These are phyloP conservation scores for Phialophora verrucosa DNA, from an alignment of 2,329 filamentous ascomycete genomes.

Conservation along the genomic window DNA sequence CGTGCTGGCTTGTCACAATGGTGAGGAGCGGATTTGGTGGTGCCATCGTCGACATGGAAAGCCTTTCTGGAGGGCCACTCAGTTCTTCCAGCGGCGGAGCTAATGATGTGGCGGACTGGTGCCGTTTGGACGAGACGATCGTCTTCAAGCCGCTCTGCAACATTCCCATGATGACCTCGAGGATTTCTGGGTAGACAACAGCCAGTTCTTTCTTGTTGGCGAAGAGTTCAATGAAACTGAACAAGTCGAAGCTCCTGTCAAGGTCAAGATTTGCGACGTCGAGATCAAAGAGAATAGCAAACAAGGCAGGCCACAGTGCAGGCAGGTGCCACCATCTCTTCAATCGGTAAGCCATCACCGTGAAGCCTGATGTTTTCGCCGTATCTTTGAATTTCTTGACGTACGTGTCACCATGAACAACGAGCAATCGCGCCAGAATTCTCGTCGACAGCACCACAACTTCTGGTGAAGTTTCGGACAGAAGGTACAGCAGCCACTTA, in stretches of 20 bases:
- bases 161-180: constrained; percentile 84
- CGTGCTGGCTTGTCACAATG: constrained; percentile 58
- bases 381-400: constrained; percentile 77
- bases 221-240: constrained; percentile 76
- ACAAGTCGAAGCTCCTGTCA: constrained; percentile 74
- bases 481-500: constrained; percentile 92
- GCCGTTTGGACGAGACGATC: constrained; percentile 64
- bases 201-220: constrained; percentile 60
- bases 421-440: constrained; percentile 81
- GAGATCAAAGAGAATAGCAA: constrained; percentile 84
- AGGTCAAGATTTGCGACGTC: constrained; percentile 78
- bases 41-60: constrained; percentile 41
- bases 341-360: constrained; percentile 79
- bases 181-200: constrained; percentile 75
- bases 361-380: constrained; percentile 81
- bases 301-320: constrained; percentile 83
- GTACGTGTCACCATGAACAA: constrained; percentile 81
- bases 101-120: constrained; percentile 27
- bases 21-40: constrained; percentile 38
- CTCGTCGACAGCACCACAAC: constrained; percentile 80
- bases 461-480: constrained; percentile 83
- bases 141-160: constrained; percentile 81
- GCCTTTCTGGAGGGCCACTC: constrained; percentile 50
- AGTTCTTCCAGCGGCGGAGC: constrained; percentile 30
- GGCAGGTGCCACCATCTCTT: constrained; percentile 88